Base-by-base conservation (phyloP, 768 basidiomycete species). In the Phaeolepiota aurea region DNA sequence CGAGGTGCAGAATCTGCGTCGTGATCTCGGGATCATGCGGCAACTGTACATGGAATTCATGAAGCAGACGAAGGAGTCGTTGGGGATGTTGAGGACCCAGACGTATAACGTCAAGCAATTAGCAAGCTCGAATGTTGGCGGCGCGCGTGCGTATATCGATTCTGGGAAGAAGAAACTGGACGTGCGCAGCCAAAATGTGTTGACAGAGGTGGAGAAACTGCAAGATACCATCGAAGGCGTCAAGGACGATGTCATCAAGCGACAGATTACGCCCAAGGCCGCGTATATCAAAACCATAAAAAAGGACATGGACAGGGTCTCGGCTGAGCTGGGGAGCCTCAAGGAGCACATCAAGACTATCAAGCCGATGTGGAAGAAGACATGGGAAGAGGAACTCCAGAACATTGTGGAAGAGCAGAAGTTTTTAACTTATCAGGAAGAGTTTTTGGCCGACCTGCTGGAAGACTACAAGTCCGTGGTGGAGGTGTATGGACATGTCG, bases 291-390 rank as follows among this genome's bases (percentile, higher is more conserved):
- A 78, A 55, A 65, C 64, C 25, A 76, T 93, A 58, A 74, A 77
- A 55, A 77, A 76, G 46, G 85, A 90, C 48, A 72, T 96, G 42
- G 69, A 72, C 20, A 61, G 72, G 15, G 74, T 82, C 19, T 71
- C 77, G 13, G 59, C 63, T 7, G 84, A 92, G 62, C 70, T 97
- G 32, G 72, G 79, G 46, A 82, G 77, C 52, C 66, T 98, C 43
- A 77, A 77, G 53, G 79, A 82, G 50, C 89, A 94, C 58, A 86
- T 97, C 49, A 76, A 81, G 50, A 85, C 87, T 9, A 76, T 93
- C 53, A 90, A 86, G 54, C 91, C 94, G 32, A 89, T 88, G 76
- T 99, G 94, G 94, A 88, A 93, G 71, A 91, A 93, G 73, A 97
- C 92, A 14, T 99, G 94, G 94, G 87, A 88, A 54, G 82, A 89